Percentiles rank a stretch among this genome's conserved stretches.
phyloP scores from a whole-genome alignment of 495 filamentous ascomycete species.

The Filosporella fistucella region DNA sequence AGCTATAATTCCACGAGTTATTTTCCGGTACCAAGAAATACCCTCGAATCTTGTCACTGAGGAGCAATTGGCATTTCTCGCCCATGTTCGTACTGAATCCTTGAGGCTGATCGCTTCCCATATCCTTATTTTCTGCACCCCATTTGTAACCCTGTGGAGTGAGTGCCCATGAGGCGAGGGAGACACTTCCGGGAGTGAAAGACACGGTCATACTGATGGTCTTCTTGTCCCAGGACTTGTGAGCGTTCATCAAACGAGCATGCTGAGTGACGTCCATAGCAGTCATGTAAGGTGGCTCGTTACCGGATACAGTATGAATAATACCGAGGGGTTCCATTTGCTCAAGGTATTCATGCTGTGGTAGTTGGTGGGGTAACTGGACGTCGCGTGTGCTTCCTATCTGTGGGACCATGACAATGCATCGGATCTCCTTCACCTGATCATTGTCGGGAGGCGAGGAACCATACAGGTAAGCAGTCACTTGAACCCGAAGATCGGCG shows the following conservation, averaged over 20 bases:
- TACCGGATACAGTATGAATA: constrained; percentile 93
- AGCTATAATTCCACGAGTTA: constrained; percentile 95
- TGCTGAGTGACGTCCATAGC: constrained; percentile 92
- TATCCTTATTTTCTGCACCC: constrained; percentile 95
- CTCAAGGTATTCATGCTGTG: constrained; percentile 88
- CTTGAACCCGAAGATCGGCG: constrained; percentile 93
- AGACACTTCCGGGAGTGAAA: constrained; percentile 98
- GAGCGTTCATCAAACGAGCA: constrained; percentile 77
- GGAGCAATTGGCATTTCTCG: constrained; percentile 88
- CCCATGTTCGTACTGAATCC: constrained; percentile 92
- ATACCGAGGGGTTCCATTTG: constrained; percentile 88
- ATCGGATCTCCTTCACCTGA: constrained; percentile 92
- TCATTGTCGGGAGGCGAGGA: constrained; percentile 90
- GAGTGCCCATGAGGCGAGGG: constrained; percentile 85
- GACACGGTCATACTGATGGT: constrained; percentile 94
- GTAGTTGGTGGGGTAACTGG: constrained; percentile 85
- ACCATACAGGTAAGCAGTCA: constrained; percentile 94
- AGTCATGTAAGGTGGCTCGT: constrained; percentile 94
- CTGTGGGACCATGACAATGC: constrained; percentile 96
- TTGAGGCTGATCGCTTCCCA: constrained; percentile 82
- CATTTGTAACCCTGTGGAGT: constrained; percentile 93
- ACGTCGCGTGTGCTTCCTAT: constrained; percentile 91
- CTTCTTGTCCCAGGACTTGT: constrained; percentile 87
- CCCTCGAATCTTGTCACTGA: constrained; percentile 88
- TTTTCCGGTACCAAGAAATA: constrained; percentile 95